A percentile compares a stretch with the other conserved stretches of the same genome.
These are phyloP conservation scores for Suillus hirtellus DNA, from an alignment of 768 basidiomycete genomes.

Conservation along the genomic window DNA sequence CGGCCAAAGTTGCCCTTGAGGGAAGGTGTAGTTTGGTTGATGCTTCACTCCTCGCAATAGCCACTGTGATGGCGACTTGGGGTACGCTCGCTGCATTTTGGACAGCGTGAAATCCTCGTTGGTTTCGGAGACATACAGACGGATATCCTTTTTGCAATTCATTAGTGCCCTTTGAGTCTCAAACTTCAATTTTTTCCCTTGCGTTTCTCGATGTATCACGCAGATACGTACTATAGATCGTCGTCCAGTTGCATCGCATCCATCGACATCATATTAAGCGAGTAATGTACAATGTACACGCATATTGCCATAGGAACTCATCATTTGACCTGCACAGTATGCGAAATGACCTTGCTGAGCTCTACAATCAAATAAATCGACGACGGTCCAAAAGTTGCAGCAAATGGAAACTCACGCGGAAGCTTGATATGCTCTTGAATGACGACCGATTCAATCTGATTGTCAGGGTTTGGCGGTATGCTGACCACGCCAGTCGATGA, in stretches of 20 bases:
- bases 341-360: conserved; percentile 72
- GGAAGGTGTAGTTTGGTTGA: conserved; percentile 53
- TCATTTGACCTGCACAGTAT: conserved; percentile 59
- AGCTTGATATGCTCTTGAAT: conserved; percentile 83
- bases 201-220: background rate
- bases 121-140: background rate
- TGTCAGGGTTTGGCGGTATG: conserved; percentile 83
- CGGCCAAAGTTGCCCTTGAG: conserved; percentile 64
- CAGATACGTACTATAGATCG: background rate
- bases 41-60: conserved; percentile 49
- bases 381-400: conserved; percentile 1
- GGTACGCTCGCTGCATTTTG: conserved; percentile 70
- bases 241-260: background rate
- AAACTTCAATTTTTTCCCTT: background rate
- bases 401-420: conserved; percentile 56
- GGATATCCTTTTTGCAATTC: no score
- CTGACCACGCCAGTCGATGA: conserved; percentile 53
- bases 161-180: background rate
- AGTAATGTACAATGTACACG: background rate
- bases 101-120: conserved; percentile 26
- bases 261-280: background rate
- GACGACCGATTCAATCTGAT: conserved; percentile 83
- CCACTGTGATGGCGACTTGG: conserved; percentile 70
- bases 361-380: conserved; percentile 43
- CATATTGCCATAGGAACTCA: conserved; percentile 12